phyloP scores from a whole-genome alignment of 495 filamentous ascomycete genomes.

The Daldinia loculata region DNA sequence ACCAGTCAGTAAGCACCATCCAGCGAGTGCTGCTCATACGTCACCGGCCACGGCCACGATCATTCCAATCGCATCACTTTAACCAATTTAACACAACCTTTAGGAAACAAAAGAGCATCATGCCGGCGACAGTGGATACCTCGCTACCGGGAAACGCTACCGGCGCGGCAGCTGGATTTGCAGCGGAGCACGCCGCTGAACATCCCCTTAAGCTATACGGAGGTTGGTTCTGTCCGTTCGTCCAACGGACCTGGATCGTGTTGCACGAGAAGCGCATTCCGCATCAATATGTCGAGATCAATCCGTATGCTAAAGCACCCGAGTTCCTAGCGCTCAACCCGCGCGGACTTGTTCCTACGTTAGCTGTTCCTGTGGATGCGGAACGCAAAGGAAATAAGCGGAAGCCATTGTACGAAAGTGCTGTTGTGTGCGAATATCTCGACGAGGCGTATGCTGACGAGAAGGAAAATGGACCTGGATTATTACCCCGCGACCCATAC shows the following conservation, averaged over 20 bases:
- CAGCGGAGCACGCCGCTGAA: conserved; percentile 44
- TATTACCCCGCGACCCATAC: conserved; percentile 66
- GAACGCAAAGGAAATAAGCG: conserved; percentile 44
- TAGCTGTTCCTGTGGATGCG: conserved; percentile 47
- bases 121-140: conserved; percentile 47
- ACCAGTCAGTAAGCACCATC: conserved; percentile 1
- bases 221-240: conserved; percentile 64
- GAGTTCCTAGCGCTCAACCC: conserved; percentile 73
- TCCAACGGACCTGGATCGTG: conserved; percentile 73
- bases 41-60: neutral
- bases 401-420: conserved; percentile 72
- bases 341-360: conserved; percentile 73
- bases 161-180: conserved; percentile 50
- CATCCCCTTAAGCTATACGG: conserved; percentile 59
- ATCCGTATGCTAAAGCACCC: conserved; percentile 73
- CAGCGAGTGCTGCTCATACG: conserved; percentile 2
- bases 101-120: conserved; percentile 1
- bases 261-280: conserved; percentile 75
- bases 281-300: conserved; percentile 77
- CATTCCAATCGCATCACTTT: neutral
- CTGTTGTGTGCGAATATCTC: conserved; percentile 73
- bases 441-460: conserved; percentile 66
- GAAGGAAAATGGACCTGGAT: conserved; percentile 43
- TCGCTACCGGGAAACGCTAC: conserved; percentile 39
- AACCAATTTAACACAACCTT: neutral